Percentiles rank a stretch among this genome's conserved stretches.
Conservation (phyloP, 306 rosid genomes). For the Rosa lucieae region DNA sequence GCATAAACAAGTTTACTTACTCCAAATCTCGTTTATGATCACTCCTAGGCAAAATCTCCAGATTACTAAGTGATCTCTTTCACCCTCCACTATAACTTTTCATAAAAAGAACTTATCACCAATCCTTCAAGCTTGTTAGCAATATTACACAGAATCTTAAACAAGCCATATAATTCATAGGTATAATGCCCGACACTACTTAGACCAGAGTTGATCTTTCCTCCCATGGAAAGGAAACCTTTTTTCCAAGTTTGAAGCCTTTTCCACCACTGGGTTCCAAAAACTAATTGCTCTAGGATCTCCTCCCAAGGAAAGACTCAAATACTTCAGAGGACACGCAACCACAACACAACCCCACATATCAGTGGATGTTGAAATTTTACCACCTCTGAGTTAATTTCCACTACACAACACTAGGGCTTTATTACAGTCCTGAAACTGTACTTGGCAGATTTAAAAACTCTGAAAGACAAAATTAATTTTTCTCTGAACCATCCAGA, state of each 20-base stretch:
- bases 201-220: neutral
- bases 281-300: neutral
- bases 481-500: neutral
- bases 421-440: neutral
- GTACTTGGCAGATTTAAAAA: neutral
- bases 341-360: neutral
- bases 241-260: neutral
- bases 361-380: neutral
- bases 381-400: neutral
- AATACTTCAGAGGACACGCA: neutral
- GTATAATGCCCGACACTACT: neutral
- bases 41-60: neutral
- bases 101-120: neutral
- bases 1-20: neutral
- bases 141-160: neutral
- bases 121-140: neutral
- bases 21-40: no score
- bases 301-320: neutral
- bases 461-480: neutral
- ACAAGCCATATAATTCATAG: neutral
- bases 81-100: neutral
- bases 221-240: neutral
- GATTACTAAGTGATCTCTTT: neutral
- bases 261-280: neutral
- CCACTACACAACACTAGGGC: neutral